Evolutionary conservation across 2,329 filamentous ascomycete species (phyloP), one percentile per base, ranked within the genome.

Genomic region (Aspergillus cejpii): DNA sequence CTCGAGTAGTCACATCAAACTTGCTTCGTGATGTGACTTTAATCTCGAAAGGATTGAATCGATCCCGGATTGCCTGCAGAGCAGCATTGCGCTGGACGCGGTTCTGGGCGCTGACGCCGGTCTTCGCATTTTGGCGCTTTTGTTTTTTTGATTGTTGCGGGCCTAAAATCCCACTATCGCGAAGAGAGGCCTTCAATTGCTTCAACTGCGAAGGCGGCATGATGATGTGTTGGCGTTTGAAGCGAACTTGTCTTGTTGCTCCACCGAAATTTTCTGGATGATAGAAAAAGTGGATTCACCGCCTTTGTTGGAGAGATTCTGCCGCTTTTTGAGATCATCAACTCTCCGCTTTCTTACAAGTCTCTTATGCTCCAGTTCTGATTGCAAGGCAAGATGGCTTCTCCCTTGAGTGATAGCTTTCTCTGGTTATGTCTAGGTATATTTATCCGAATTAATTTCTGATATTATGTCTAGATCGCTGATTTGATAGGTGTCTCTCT

Each of bases 151-250:
- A 96, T 61, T 95, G 84, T 59, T 94, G 90, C 5, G 89, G 89
- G 1, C 90, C 88, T 33, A 90, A 83, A 41, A 98, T 83, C 43
- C 92, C 92, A 62, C 91, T 87, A 46, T 96, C 89, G 51, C 83
- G 80, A 37, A 98, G 77, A 7, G 90, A 95, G 55, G 87, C 79
- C 72, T 97, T 98, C 36, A 98, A 79, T 68, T 90, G 85, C 72
- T 97, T 98, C 47, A 98, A 78, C 74, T 98, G 94, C 10, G 94
- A 98, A 51, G 90, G 87, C 56, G 91, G 83, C 92, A 98, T 98
- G 44, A 59, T 71, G 55, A 61, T 34, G 43, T 45, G 36, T 38
- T 34, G 42, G 34, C 44, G 53, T 50, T 26, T 45, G 40, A 26
- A 44, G n/a, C 39, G 40, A 40, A 46, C 44, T 24, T n/a, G 49